These are phyloP conservation scores for Zoysia pacifica DNA, from an alignment of 176 grass and related monocot genomes.

Conservation along the genomic window DNA sequence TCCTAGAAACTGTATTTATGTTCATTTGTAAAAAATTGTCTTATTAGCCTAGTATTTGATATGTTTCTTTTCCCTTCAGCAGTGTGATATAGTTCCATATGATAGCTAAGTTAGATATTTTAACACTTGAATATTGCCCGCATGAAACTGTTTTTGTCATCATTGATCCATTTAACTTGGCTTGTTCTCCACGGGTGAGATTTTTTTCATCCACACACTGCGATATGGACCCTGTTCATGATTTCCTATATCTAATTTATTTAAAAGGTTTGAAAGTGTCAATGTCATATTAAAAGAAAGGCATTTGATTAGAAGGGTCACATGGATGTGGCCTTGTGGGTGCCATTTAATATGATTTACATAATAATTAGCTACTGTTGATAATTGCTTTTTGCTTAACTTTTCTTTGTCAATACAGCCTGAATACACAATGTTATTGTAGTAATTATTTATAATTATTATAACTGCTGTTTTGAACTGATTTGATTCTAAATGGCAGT, in stretches of 20 bases:
- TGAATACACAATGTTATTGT: constrained; percentile 4
- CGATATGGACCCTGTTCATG: not conserved
- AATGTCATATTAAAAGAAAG: not conserved
- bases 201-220: constrained; percentile 1
- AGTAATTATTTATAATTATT: constrained; percentile 3
- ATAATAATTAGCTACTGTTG: constrained; percentile 3
- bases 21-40: constrained; percentile 12
- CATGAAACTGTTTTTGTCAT: constrained; percentile 11
- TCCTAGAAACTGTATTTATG: constrained; percentile 8
- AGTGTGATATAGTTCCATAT: not conserved
- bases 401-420: not conserved
- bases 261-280: not conserved
- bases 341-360: not conserved
- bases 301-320: not conserved
- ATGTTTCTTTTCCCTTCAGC: not conserved
- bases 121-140: not conserved
- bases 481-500: constrained; percentile 49
- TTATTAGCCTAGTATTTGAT: constrained; percentile 12
- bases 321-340: too few relatives aligned
- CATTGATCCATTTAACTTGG: not conserved
- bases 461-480: constrained; percentile 3
- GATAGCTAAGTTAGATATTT: constrained; percentile 5
- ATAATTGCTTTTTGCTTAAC: not conserved
- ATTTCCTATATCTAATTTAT: not conserved
- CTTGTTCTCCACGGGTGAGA: not conserved